Conservation (phyloP, 1,139 yeast species). For the Zygosaccharomyces pseudobailii region DNA sequence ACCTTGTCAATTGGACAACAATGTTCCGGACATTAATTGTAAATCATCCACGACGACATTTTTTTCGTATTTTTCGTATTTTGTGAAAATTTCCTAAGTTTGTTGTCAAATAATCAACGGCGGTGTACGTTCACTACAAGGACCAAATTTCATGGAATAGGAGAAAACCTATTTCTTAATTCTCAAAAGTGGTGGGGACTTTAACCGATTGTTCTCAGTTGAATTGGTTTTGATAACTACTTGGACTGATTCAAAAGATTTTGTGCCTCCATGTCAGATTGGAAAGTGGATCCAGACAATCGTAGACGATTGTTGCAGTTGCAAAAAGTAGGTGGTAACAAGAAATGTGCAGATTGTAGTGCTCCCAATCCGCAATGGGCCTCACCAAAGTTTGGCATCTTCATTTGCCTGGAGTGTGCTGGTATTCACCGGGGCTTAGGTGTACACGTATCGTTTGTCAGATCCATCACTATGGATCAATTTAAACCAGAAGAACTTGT, state of each 20-base stretch:
- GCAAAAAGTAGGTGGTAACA: constrained; percentile 79
- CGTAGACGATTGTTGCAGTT: constrained; percentile 74
- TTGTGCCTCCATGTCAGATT: constrained; percentile 39
- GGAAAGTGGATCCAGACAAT: constrained; percentile 89
- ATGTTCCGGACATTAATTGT: not conserved
- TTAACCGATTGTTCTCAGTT: not conserved
- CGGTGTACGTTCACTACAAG: not conserved
- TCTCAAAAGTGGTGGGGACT: not conserved
- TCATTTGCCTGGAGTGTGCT: constrained; percentile 95
- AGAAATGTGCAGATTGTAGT: constrained; percentile 87
- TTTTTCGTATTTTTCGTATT: not conserved
- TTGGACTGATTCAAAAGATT: not conserved
- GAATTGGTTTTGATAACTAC: not conserved
- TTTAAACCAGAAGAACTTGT: constrained; percentile 87
- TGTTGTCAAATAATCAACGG: not conserved
- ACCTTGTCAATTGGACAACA: no score
- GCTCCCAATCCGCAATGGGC: constrained; percentile 99
- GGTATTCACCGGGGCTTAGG: constrained; percentile 95
- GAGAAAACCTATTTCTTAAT: not conserved
- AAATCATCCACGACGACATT: not conserved
- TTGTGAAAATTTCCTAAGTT: not conserved
- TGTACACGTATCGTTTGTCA: constrained; percentile 92
- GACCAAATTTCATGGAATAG: not conserved
- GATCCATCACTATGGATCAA: constrained; percentile 96
- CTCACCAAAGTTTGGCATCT: constrained; percentile 93